Evolutionary conservation across 257 asterid species (phyloP), one percentile per base, ranked within the genome.

Genomic region (Sherardia arvensis): DNA sequence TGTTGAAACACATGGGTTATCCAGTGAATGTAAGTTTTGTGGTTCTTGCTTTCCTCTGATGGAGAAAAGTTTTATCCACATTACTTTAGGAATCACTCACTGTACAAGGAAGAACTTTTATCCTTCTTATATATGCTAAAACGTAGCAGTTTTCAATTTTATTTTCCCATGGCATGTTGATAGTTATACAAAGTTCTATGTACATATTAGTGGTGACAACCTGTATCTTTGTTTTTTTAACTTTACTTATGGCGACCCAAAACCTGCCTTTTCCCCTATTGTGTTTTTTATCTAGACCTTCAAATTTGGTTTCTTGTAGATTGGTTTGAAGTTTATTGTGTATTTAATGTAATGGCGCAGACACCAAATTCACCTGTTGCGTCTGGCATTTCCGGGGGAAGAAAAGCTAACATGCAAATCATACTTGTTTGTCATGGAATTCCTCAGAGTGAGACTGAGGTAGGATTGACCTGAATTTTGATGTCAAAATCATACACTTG

Each of bases 361-460:
- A 91, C 98, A 47, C 95, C 98, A 47, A 75, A 90, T 74, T 83
- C 98, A 8, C 98, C 98, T 20, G 21, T 91, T 59, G 85, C 82
- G 48, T 58, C 66, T 62, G 85, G 90, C 64, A 72, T 70, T 68
- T 81, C 94, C 23, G 95, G 53, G 20, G 98, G 93, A 47, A 83
- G 97, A 81, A 88, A 86, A 79, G 30, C 92, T 68, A 82, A 80
- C 66, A 75, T 21, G 38, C 80, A 89, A 57, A 68, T 91, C 20
- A 80, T 91, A 72, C 87, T 92, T 22, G 87, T 83, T 34, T 77
- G 78, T 67, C 90, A 83, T 47, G 97, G 97, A 64, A 68, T 80
- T 69, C 64, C 94, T 26, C 79, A 69, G 74, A 76, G 64, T 62
- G 83, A 79, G 26, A 59, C 47, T 53, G 77, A 80, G 87, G 95